Evolutionary conservation across 345 rosid species (phyloP).

Genomic region (Moricandia arvensis): DNA sequence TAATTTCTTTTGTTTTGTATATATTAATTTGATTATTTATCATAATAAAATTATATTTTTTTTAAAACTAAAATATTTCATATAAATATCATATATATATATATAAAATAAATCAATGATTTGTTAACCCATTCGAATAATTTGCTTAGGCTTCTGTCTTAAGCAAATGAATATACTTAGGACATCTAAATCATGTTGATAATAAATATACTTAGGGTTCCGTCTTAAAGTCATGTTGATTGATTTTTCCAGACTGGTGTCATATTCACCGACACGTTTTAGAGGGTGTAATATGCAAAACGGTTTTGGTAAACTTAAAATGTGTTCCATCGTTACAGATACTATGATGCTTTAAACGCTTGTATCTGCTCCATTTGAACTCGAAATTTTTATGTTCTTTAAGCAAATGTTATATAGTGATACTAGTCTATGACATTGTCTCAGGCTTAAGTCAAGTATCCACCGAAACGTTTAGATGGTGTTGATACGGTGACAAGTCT

Average conservation of each 20-base stretch:
- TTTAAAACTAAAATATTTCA: too few species aligned
- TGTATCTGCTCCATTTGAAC: constrained; percentile 69
- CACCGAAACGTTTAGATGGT: constrained; percentile 33
- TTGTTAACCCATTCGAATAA: too few species aligned
- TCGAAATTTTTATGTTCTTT: background rate
- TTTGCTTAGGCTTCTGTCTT: too few species aligned
- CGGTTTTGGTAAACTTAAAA: background rate
- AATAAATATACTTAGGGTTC: too few species aligned
- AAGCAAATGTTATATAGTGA: background rate
- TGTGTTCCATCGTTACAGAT: background rate
- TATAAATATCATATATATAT: too few species aligned
- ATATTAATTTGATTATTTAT: too few species aligned
- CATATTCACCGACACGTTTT: background rate
- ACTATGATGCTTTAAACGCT: background rate
- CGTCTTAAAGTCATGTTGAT: background rate
- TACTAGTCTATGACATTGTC: background rate
- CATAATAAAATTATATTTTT: too few species aligned
- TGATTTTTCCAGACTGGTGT: background rate
- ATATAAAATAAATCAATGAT: too few species aligned
- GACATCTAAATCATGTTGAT: too few species aligned
- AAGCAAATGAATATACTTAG: too few species aligned
- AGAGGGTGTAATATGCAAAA: background rate
- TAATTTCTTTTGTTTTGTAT: too few species aligned
- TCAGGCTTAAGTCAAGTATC: constrained; percentile 73
- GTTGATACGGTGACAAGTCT: constrained; percentile 74